phyloP scores from a whole-genome alignment of 2,329 filamentous ascomycete genomes.

The Pyrenochaeta sp. region DNA sequence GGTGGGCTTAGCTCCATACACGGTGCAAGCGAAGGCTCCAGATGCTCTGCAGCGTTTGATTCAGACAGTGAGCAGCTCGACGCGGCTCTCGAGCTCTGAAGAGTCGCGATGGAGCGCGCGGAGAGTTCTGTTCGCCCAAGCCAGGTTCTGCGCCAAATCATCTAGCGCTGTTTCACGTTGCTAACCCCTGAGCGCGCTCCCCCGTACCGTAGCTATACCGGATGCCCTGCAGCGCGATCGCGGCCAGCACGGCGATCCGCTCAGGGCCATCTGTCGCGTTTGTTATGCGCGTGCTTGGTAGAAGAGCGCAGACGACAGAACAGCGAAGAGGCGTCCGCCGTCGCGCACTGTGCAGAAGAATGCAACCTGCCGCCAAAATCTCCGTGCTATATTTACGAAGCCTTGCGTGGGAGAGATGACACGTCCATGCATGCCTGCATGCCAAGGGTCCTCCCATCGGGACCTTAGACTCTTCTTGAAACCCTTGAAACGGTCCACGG shows the following conservation, averaged over 20 bases:
- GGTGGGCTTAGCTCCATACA: slow-evolving; percentile 15
- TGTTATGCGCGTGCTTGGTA: slow-evolving; percentile 2
- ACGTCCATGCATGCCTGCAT: slow-evolving; percentile 46
- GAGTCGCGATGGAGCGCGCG: not conserved
- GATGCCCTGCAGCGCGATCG: slow-evolving; percentile 39
- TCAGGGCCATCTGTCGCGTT: slow-evolving; percentile 23
- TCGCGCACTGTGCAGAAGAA: slow-evolving; percentile 13
- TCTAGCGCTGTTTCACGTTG: slow-evolving; percentile 43
- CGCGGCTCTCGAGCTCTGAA: slow-evolving; percentile 22
- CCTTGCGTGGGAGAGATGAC: slow-evolving; percentile 43
- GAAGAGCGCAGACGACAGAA: not conserved
- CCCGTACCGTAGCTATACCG: slow-evolving; percentile 24
- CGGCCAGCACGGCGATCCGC: slow-evolving; percentile 34
- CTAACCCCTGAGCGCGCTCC: slow-evolving; percentile 30
- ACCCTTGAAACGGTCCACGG: slow-evolving; percentile 29
- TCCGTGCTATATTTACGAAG: slow-evolving; percentile 43
- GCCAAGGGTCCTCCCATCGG: slow-evolving; percentile 28
- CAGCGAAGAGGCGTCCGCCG: not conserved
- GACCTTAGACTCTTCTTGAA: slow-evolving; percentile 35
- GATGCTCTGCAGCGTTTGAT: slow-evolving; percentile 26
- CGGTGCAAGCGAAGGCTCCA: slow-evolving; percentile 29
- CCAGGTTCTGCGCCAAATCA: not conserved
- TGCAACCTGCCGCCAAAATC: slow-evolving; percentile 26
- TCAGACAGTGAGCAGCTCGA: slow-evolving; percentile 27
- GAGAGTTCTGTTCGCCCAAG: slow-evolving; percentile 8